Conservation (phyloP, 1,284 basidiomycete genomes). For the Cryptococcus depauperatus region DNA sequence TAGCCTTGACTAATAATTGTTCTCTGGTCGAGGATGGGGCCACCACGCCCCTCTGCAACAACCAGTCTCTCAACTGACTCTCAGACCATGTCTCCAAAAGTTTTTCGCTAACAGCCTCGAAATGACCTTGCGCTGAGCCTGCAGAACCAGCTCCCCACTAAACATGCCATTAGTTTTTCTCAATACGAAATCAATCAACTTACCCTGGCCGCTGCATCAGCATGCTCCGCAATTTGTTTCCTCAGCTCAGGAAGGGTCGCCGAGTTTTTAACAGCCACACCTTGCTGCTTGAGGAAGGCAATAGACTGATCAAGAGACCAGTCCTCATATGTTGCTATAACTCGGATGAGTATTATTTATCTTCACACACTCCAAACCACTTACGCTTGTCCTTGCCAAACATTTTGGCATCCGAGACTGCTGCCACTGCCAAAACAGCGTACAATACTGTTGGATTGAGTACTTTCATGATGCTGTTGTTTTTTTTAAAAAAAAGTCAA, state of each 20-base stretch:
- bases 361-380: conserved; percentile 8
- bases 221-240: conserved; percentile 49
- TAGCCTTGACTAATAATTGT: conserved; percentile 67
- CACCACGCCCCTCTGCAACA: conserved; percentile 79
- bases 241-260: conserved; percentile 44
- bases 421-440: conserved; percentile 23
- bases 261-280: conserved; percentile 54
- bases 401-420: conserved; percentile 33
- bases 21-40: conserved; percentile 69
- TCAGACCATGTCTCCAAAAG: conserved; percentile 64
- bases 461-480: too few species aligned
- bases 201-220: conserved; percentile 49
- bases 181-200: background rate
- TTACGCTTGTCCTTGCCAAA: conserved; percentile 40
- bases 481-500: too few species aligned
- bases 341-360: conserved; percentile 2
- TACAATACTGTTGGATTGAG: too few species aligned
- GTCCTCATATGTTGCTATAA: conserved; percentile 50
- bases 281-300: conserved; percentile 63
- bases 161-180: background rate
- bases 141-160: conserved; percentile 47
- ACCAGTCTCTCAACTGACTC: conserved; percentile 65
- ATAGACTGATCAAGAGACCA: conserved; percentile 61
- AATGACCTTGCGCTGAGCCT: conserved; percentile 63
- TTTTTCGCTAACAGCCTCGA: conserved; percentile 49